These are phyloP conservation scores for Xylariaceae sp. DNA, from an alignment of 2,329 filamentous ascomycete species.

Conservation along the genomic window DNA sequence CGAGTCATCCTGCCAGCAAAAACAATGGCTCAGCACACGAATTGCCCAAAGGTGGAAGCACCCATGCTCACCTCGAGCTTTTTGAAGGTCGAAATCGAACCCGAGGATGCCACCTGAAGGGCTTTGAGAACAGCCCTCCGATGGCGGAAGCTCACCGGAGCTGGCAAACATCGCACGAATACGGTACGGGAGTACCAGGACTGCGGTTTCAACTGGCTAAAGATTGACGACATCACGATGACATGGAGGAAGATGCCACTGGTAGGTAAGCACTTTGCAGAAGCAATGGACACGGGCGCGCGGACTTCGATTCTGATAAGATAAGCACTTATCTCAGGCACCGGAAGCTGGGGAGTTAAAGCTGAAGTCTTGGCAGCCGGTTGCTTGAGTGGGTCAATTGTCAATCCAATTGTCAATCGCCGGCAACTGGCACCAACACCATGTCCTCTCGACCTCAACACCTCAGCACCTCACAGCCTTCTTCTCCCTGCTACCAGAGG, in stretches of 20 bases:
- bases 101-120: conserved; percentile 29
- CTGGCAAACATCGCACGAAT: conserved; percentile 43
- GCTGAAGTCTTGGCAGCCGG: no score
- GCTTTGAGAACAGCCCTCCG: conserved; percentile 47
- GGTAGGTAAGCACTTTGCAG: neutral
- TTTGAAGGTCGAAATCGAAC: conserved; percentile 44
- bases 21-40: neutral
- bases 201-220: conserved; percentile 21
- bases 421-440: no score
- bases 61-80: conserved; percentile 29
- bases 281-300: no score
- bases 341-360: no score
- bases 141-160: conserved; percentile 44
- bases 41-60: neutral
- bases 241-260: neutral
- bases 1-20: conserved; percentile 31
- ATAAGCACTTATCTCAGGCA: no score
- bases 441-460: no score
- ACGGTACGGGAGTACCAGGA: conserved; percentile 26
- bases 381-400: no score
- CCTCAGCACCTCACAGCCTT: no score
- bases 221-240: neutral
- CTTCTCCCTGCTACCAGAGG: no score
- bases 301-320: no score
- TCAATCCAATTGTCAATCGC: no score